Base-by-base conservation (phyloP, 805 yeast genomes). In the Yamadazyma sp. region DNA sequence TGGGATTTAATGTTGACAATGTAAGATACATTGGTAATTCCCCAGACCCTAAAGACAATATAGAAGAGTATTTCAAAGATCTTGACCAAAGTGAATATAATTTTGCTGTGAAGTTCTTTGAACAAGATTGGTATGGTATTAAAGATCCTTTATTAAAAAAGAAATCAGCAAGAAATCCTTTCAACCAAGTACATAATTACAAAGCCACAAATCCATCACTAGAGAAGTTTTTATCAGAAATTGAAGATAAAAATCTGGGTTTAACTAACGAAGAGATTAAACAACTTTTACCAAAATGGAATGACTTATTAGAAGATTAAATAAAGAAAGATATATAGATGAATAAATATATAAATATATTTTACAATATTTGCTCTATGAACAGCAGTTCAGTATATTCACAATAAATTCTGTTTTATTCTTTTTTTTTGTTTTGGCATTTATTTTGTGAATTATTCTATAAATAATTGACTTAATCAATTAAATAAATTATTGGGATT, bases 141-240 rank as follows among this genome's bases (percentile, higher is more conserved):
- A 60, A 55, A 18, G 57, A 55, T 0, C 65, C 70, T 0, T 59
- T 78, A 31, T 35, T 58, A 3, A 52, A 46, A 4, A 84, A 84
- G 54, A 81, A 74, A 48, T 10, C 28, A 1, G 43, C 52, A 1
- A 65, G 93, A 40, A 80, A 84, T 49, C 87, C 87, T 1, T 79
- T 68, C 48, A 55, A 59, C 5, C 58, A 71, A 35, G 10, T 31
- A 1, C 73, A 73, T 32, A 54, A 58, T 1, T 76, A 76, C 33
- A 33, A 32, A 6, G 25, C 19, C 7, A 49, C 53, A 30, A 59
- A 61, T 27, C 56, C 55, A 0, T 22, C 19, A 9, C 39, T 63
- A 10, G 20, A 30, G 1, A 22, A 24, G 10, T 53, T 55, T 22
- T 39, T 53, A 16, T 20, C 14, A 4, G 44, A 42, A 2, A 34